Evolutionary conservation across 176 grass and related monocot species (phyloP).

Genomic region (Eleusine indica): DNA sequence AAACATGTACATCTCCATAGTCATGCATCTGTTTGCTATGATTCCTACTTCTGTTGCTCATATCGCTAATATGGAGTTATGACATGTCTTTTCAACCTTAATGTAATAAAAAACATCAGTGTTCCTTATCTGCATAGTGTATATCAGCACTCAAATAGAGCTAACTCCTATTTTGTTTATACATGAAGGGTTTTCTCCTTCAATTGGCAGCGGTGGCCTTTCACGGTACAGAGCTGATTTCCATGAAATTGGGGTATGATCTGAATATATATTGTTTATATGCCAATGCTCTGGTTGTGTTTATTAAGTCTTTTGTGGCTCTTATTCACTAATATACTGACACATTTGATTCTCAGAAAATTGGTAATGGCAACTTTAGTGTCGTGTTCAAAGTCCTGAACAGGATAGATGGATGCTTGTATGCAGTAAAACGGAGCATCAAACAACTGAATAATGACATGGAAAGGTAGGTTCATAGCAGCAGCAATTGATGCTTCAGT

Average conservation of each 20-base stretch:
- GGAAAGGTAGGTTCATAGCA: constrained; percentile 68
- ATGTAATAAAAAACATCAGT: neutral
- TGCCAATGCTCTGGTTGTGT: neutral
- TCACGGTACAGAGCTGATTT: constrained; percentile 95
- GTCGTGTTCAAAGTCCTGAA: constrained; percentile 92
- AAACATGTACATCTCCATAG: constrained; percentile 10
- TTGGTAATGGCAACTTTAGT: constrained; percentile 92
- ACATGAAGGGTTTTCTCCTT: constrained; percentile 64
- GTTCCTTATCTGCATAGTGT: neutral
- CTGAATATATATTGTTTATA: constrained; percentile 3
- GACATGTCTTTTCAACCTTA: neutral
- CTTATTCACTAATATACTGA: constrained; percentile 10
- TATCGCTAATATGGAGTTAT: neutral
- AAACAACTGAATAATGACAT: constrained; percentile 74
- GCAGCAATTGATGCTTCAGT: constrained; percentile 5
- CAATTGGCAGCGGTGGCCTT: constrained; percentile 70
- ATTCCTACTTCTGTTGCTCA: neutral
- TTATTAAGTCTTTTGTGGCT: constrained; percentile 11
- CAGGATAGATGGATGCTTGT: constrained; percentile 95
- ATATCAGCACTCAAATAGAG: neutral
- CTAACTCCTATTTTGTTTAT: constrained; percentile 1
- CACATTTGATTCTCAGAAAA: constrained; percentile 71
- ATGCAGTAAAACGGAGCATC: constrained; percentile 90
- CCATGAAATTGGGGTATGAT: constrained; percentile 80
- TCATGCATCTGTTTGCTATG: neutral